Evolutionary conservation across 2,329 filamentous ascomycete genomes (phyloP).

Genomic region (Exophiala mesophila): DNA sequence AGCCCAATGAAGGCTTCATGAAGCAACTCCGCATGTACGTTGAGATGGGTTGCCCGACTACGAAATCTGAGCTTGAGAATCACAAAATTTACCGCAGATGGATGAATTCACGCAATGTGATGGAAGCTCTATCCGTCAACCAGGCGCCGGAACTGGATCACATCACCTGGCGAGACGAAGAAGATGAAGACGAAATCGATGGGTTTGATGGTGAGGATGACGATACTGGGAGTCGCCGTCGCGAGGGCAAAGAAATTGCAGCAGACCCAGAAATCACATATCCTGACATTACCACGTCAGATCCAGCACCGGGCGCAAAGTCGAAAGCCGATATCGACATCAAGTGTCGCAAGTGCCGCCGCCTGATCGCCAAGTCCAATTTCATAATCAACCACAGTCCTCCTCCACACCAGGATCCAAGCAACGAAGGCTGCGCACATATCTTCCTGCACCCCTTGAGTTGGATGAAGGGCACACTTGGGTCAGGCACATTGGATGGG

Average conservation of each 20-base stretch:
- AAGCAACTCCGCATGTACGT: conserved; percentile 81
- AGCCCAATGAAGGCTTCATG: conserved; percentile 91
- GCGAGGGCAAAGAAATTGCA: conserved; percentile 2
- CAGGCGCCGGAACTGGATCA: conserved; percentile 70
- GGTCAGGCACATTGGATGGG: conserved; percentile 70
- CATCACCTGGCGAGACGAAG: conserved; percentile 66
- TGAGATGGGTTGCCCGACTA: conserved; percentile 73
- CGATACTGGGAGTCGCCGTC: neutral
- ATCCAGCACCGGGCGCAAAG: neutral
- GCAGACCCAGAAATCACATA: conserved; percentile 21
- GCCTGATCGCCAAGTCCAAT: conserved; percentile 57
- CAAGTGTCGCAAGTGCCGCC: conserved; percentile 86
- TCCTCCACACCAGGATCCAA: conserved; percentile 19
- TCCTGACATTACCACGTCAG: conserved; percentile 21
- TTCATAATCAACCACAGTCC: conserved; percentile 50
- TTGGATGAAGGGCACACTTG: conserved; percentile 87
- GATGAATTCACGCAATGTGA: conserved; percentile 62
- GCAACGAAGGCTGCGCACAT: conserved; percentile 60
- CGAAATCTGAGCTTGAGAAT: conserved; percentile 50
- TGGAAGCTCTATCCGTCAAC: conserved; percentile 65
- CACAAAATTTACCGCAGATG: conserved; percentile 77
- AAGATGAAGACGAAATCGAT: conserved; percentile 32
- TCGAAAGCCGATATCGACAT: conserved; percentile 49
- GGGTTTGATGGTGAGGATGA: conserved; percentile 27
- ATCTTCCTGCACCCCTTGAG: conserved; percentile 87